These are phyloP conservation scores for Lentinus brumalis DNA, from an alignment of 768 basidiomycete species.

Conservation along the genomic window DNA sequence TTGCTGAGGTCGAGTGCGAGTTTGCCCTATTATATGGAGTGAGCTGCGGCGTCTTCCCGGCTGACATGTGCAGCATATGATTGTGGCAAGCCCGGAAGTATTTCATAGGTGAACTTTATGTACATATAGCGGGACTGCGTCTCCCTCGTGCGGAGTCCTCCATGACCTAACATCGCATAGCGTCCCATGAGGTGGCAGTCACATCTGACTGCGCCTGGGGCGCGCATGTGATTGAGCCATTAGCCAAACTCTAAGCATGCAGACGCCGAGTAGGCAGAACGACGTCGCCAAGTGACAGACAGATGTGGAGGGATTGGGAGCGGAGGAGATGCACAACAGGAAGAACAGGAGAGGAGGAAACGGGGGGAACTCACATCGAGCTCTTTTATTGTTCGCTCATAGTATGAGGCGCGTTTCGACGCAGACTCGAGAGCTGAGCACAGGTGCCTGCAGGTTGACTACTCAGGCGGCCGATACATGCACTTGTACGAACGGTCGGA, in stretches of 20 bases:
- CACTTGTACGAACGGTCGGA: not conserved
- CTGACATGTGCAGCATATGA: conserved; percentile 10
- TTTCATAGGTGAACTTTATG: not conserved
- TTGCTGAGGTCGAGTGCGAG: conserved; percentile 74
- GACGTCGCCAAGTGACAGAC: conserved; percentile 1
- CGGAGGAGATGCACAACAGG: not conserved
- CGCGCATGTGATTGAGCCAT: conserved; percentile 15
- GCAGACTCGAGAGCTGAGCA: conserved; percentile 18
- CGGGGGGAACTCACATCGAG: conserved; percentile 21
- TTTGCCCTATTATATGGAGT: conserved; percentile 45
- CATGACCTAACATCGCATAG: not conserved
- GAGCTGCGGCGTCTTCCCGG: conserved; percentile 2
- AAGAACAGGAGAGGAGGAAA: not conserved
- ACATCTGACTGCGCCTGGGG: not conserved
- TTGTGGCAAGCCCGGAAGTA: conserved; percentile 4
- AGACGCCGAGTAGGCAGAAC: not conserved
- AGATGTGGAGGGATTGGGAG: not conserved
- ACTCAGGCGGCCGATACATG: not conserved
- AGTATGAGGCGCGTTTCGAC: conserved; percentile 20
- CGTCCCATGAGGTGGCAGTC: not conserved
- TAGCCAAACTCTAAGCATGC: not conserved
- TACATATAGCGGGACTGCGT: not conserved
- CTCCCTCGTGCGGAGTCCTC: not conserved
- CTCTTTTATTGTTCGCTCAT: conserved; percentile 29
- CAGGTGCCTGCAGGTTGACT: conserved; percentile 7